Evolutionary conservation across 306 rosid genomes (phyloP), one percentile per base, ranked within the genome.

Genomic region (Pyrus pyrifolia): DNA sequence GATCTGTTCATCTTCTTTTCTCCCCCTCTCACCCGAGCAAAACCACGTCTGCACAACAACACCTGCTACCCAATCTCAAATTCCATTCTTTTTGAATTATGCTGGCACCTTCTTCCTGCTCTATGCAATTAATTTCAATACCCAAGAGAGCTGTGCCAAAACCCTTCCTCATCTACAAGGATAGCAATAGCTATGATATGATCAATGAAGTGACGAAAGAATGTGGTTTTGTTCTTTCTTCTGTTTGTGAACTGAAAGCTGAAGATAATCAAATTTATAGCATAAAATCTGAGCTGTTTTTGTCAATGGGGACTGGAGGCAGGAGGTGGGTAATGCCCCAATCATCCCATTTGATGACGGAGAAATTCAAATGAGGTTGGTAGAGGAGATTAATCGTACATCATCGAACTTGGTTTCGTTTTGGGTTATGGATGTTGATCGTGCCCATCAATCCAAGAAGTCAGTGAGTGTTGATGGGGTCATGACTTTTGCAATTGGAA

Each of bases 271-370:
- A 70, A 44, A 67, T 82, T 59, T 70, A 52, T 69, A 87, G 82
- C 55, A 80, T 94, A 76, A 85, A 88, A 74, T 62, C 81, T 59
- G 92, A 90, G 69, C 86, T 94, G 67, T 76, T 78, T 64, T 90
- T 94, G 83, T 85, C 11, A 83, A 85, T 79, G 97, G 97, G 60
- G 98, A 94, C 82, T 92, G 98, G 97, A 76, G 62, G 60, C 93
- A 94, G 78, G 89, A 83, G 51, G 83, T 22, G 27, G 90, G 88
- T 33, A 87, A 89, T 64, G 82, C 80, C 75, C 97, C 98, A 27
- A 65, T 94, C 11, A 78, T 92, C 87, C 98, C 98, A 2, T 94
- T 89, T 80, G 85, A 87, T 76, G 87, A 72, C 53, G 25, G 35
- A 51, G 64, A 67, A 22, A 68, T 67, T 72, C 53, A 62, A 4